Evolutionary conservation across 768 basidiomycete species (phyloP).

Genomic region (Boletus tylopilopsis): DNA sequence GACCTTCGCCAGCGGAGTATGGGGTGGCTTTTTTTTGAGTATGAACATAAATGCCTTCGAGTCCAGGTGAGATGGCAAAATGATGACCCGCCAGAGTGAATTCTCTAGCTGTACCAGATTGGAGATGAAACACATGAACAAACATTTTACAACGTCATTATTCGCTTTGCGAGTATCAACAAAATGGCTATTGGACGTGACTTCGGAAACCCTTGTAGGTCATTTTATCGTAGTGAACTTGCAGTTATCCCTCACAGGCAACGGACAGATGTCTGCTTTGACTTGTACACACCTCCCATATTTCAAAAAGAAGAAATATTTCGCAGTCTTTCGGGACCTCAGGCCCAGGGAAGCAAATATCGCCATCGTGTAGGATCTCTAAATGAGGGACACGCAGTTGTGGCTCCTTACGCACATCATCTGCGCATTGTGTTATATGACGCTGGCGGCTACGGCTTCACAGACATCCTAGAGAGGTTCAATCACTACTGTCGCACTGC

Average conservation of each 20-base stretch:
- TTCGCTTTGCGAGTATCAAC: constrained; percentile 56
- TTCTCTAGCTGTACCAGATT: constrained; percentile 38
- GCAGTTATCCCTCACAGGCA: constrained; percentile 9
- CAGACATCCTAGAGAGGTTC: constrained; percentile 46
- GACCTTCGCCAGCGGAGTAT: constrained; percentile 43
- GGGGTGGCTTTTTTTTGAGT: constrained; percentile 59
- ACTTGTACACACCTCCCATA: constrained; percentile 59
- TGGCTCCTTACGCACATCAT: constrained; percentile 72
- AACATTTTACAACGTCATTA: constrained; percentile 47
- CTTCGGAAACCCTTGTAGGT: constrained; percentile 60
- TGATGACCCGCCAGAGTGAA: not conserved
- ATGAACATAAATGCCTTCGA: constrained; percentile 63
- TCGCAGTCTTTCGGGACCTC: constrained; percentile 39
- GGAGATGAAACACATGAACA: constrained; percentile 53
- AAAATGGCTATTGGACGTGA: constrained; percentile 62
- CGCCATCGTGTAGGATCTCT: constrained; percentile 57
- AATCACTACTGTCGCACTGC: constrained; percentile 49
- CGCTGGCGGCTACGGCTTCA: constrained; percentile 32
- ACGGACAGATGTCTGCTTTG: constrained; percentile 60
- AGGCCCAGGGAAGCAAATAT: constrained; percentile 31
- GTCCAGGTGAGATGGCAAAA: constrained; percentile 43
- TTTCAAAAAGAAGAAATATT: constrained; percentile 61
- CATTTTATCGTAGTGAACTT: not conserved
- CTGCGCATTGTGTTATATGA: constrained; percentile 60
- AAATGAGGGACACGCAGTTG: constrained; percentile 50